phyloP scores from a whole-genome alignment of 2,329 filamentous ascomycete species.

The Penicillium sp. region DNA sequence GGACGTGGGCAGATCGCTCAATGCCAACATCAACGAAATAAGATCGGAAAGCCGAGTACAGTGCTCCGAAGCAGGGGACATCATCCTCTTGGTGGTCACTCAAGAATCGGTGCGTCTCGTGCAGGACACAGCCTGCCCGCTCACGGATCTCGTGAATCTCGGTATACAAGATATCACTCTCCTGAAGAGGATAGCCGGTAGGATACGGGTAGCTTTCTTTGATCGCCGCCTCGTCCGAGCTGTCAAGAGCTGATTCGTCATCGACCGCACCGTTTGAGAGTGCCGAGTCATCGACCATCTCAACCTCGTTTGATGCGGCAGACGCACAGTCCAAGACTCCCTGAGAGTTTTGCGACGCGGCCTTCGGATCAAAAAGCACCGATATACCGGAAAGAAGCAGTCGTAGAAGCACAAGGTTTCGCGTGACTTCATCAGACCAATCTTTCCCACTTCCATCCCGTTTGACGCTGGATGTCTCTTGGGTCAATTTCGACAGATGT shows the following conservation, averaged over 20 bases:
- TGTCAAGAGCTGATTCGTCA: slow-evolving; percentile 50
- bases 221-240: slow-evolving; percentile 57
- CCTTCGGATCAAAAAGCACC: slow-evolving; percentile 76
- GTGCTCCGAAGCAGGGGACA: slow-evolving; percentile 85
- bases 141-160: slow-evolving; percentile 77
- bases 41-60: slow-evolving; percentile 87
- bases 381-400: slow-evolving; percentile 89
- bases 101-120: slow-evolving; percentile 79
- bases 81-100: slow-evolving; percentile 85
- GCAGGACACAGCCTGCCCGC: slow-evolving; percentile 72
- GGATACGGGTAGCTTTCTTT: slow-evolving; percentile 84
- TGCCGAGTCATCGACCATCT: slow-evolving; percentile 45
- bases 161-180: slow-evolving; percentile 61
- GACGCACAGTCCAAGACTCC: slow-evolving; percentile 38
- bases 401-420: slow-evolving; percentile 80
- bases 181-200: slow-evolving; percentile 74
- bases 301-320: slow-evolving; percentile 37
- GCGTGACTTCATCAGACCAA: slow-evolving; percentile 94
- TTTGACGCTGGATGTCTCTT: slow-evolving; percentile 74
- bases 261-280: slow-evolving; percentile 23
- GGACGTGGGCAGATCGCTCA: slow-evolving; percentile 85
- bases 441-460: slow-evolving; percentile 95
- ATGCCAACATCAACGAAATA: slow-evolving; percentile 99
- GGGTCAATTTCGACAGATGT: slow-evolving; percentile 72
- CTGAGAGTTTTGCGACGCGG: slow-evolving; percentile 55